Evolutionary conservation across 352 stramenopile genomes (phyloP).

Genomic region (Globisporangium solare): DNA sequence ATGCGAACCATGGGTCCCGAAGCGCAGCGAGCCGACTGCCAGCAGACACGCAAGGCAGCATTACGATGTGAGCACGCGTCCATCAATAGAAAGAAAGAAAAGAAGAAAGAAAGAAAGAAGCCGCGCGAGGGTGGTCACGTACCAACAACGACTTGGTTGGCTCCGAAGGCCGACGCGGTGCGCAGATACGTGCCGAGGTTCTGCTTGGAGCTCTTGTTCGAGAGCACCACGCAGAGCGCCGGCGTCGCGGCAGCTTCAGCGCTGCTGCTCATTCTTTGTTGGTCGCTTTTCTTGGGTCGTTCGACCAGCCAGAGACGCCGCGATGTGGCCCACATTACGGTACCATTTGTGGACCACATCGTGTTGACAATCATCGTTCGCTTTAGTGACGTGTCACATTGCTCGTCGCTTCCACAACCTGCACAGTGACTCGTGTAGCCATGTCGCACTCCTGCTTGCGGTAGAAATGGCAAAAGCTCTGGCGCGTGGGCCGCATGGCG

Average conservation of each 20-base stretch:
- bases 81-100: too few relatives aligned
- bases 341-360: background rate
- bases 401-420: slow-evolving; percentile 4
- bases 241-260: background rate
- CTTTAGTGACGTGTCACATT: slow-evolving; percentile 11
- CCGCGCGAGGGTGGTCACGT: slow-evolving; percentile 6
- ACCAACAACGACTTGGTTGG: slow-evolving; percentile 74
- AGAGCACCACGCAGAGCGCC: slow-evolving; percentile 68
- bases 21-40: slow-evolving; percentile 72
- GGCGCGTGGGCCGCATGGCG: slow-evolving; percentile 25
- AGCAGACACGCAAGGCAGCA: too few relatives aligned
- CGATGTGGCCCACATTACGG: slow-evolving; percentile 7
- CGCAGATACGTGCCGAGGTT: slow-evolving; percentile 78
- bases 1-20: slow-evolving; percentile 71
- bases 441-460: slow-evolving; percentile 3
- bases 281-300: background rate
- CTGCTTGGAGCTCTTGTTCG: slow-evolving; percentile 64
- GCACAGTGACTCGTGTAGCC: slow-evolving; percentile 1
- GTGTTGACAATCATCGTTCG: background rate
- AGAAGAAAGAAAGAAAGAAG: too few relatives aligned
- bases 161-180: slow-evolving; percentile 68
- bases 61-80: background rate
- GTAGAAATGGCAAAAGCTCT: slow-evolving; percentile 71
- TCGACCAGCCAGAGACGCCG: background rate
- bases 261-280: slow-evolving; percentile 14